phyloP scores from a whole-genome alignment of 2,329 filamentous ascomycete species.

The Sporothrix brunneoviolacea region DNA sequence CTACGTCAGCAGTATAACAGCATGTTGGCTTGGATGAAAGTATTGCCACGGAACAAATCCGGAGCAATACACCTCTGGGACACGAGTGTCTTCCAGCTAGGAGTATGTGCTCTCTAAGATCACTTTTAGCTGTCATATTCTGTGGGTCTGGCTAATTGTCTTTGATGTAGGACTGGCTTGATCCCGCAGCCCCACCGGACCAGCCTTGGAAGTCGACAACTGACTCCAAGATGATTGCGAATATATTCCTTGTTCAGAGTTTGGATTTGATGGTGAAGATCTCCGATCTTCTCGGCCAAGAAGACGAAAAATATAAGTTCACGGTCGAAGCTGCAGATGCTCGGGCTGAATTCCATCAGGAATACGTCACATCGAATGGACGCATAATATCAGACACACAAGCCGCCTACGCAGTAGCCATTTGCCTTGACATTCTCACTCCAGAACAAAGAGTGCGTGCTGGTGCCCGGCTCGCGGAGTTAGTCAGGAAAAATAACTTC shows the following conservation, averaged over 20 bases:
- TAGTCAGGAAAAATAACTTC: neutral
- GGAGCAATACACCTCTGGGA: neutral
- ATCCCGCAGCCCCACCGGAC: constrained; percentile 38
- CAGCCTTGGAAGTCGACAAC: constrained; percentile 32
- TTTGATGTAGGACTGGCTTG: constrained; percentile 3
- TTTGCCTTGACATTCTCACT: neutral
- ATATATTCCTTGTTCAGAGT: constrained; percentile 18
- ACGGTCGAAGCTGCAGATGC: neutral
- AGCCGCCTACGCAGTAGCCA: neutral
- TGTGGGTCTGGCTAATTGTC: no score
- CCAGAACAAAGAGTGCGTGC: neutral
- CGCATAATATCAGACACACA: neutral
- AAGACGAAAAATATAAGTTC: neutral
- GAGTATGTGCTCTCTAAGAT: neutral
- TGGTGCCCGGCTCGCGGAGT: neutral
- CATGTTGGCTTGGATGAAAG: neutral
- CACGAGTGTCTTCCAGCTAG: neutral
- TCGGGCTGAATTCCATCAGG: neutral
- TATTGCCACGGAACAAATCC: neutral
- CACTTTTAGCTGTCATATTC: neutral
- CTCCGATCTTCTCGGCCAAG: neutral
- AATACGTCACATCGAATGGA: neutral
- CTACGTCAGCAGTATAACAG: no score
- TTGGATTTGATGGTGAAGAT: neutral
- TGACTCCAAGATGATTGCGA: constrained; percentile 29